A percentile compares a stretch with the other conserved stretches of the same genome.
Evolutionary conservation across 202 grass and related monocot genomes (phyloP).

Genomic region (Setaria viridis): DNA sequence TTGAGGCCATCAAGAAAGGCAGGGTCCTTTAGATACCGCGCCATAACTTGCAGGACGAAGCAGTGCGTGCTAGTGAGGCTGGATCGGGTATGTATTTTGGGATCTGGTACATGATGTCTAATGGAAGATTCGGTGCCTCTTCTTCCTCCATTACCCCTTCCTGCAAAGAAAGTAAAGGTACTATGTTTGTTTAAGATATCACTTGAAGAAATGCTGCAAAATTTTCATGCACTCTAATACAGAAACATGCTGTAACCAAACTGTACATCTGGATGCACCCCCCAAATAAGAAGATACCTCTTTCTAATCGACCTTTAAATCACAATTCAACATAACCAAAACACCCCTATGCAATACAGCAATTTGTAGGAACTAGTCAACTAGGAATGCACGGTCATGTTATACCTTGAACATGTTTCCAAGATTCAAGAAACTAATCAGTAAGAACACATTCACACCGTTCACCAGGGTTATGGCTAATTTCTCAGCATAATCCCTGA

Average conservation of each 20-base stretch:
- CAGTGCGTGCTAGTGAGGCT: not conserved
- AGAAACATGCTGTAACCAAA: not conserved
- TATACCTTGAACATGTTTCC: not conserved
- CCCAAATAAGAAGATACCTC: not conserved
- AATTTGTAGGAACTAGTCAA: not conserved
- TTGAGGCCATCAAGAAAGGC: slow-evolving; percentile 37
- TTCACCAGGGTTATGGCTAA: not conserved
- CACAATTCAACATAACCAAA: not conserved
- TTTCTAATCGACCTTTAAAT: slow-evolving; percentile 2
- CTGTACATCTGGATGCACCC: not conserved
- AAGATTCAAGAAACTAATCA: not conserved
- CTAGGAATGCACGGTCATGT: not conserved
- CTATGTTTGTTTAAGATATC: not conserved
- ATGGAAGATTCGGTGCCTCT: slow-evolving; percentile 11
- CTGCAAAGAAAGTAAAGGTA: slow-evolving; percentile 14
- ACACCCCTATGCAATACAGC: not conserved
- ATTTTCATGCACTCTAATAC: not conserved
- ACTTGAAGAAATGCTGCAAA: not conserved
- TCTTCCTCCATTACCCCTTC: slow-evolving; percentile 34
- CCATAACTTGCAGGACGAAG: slow-evolving; percentile 45
- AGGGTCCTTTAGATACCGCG: slow-evolving; percentile 20
- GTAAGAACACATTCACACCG: not conserved
- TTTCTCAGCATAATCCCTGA: not conserved
- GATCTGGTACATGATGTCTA: slow-evolving; percentile 45
- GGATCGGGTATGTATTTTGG: slow-evolving; percentile 34